Evolutionary conservation across 805 yeast species (phyloP), one percentile per base, ranked within the genome.

Genomic region (Candida michaelii): DNA sequence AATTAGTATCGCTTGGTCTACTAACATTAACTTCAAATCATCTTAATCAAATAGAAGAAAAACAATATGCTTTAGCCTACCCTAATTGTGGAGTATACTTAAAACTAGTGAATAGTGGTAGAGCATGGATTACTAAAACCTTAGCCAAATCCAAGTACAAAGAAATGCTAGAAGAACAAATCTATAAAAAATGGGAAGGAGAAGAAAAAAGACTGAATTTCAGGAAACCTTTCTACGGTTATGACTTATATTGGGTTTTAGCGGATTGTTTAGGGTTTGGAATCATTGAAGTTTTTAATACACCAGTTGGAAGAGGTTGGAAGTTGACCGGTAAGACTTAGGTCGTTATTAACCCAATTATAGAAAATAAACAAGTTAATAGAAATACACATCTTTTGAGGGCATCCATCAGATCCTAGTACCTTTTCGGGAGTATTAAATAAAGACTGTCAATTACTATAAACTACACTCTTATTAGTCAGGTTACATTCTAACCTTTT

Each of bases 261-360:
- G 77, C 80, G 13, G 73, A 72, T 40, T 66, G 78, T 39, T 60
- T 71, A 39, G 85, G 84, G 0, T 59, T 70, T 17, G 85, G 84
- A 0, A 52, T 67, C 1, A 55, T 74, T 2, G 83, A 79, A 49
- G 75, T 73, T 7, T 76, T 76, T 51, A 67, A 69, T 35, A 75
- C 83, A 0, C 77, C 77, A 1, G 76, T 73, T 1, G 82, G 82
- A 0, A 57, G 80, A 36, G 82, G 83, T 2, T 77, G 83, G 83
- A 68, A 71, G 52, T 59, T 77, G 36, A 70, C 82, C 7, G 80
- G 81, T 1, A 74, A 74, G 44, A 59, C 65, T 15, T 68, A 51
- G 51, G n/a, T n/a, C n/a, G n/a, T n/a, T n/a, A n/a, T n/a, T n/a
- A n/a, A n/a, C n/a, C n/a, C n/a, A n/a, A n/a, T n/a, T n/a, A n/a